phyloP scores from a whole-genome alignment of 2,329 filamentous ascomycete species.

The Fusarium sp. region DNA sequence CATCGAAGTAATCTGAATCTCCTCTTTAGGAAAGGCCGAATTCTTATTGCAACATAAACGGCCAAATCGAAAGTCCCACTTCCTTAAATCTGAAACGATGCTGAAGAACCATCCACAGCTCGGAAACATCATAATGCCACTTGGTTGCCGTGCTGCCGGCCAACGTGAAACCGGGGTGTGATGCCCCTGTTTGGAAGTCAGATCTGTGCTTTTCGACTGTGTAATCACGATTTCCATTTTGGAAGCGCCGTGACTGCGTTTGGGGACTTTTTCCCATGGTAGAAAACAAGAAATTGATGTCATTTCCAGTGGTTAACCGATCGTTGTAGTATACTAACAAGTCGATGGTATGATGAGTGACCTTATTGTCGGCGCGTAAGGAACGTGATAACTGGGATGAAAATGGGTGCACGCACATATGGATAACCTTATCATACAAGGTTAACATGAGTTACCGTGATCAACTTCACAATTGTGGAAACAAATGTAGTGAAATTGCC shows the following conservation, averaged over 20 bases:
- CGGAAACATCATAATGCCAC: not conserved
- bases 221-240: conserved; percentile 5
- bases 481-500: not conserved
- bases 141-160: not conserved
- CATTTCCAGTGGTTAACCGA: accelerated
- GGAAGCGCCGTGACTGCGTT: not conserved
- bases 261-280: accelerated
- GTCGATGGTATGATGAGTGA: not conserved
- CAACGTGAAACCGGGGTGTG: not conserved
- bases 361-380: too few relatives aligned
- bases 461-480: not conserved
- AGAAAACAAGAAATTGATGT: not conserved
- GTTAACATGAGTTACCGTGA: not conserved
- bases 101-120: not conserved
- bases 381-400: not conserved
- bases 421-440: not conserved
- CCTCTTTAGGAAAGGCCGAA: not conserved
- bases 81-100: not conserved
- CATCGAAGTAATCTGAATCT: conserved; percentile 1
- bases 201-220: not conserved
- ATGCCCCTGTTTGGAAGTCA: not conserved
- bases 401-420: too few relatives aligned
- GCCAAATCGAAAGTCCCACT: not conserved
- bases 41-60: not conserved
- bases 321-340: not conserved